Conservation (phyloP, 2,329 filamentous ascomycete species). For the Aureobasidium zeae region DNA sequence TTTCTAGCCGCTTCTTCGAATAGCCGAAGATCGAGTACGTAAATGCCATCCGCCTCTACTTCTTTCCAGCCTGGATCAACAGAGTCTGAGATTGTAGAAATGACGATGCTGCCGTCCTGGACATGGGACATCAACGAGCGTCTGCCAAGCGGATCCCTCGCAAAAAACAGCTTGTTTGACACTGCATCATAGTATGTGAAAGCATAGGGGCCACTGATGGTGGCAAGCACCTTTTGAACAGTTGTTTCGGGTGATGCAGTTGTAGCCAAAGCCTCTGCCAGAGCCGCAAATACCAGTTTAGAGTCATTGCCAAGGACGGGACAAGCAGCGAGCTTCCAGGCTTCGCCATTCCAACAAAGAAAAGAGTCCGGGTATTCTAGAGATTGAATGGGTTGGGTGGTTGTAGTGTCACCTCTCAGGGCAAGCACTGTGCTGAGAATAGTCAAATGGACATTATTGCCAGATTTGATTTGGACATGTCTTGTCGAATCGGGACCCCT, state of each 20-base stretch:
- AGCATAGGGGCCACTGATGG: constrained; percentile 64
- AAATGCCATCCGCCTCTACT: constrained; percentile 76
- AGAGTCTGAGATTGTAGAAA: constrained; percentile 63
- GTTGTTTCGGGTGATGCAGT: not conserved
- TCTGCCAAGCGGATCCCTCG: constrained; percentile 77
- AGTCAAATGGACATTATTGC: constrained; percentile 33
- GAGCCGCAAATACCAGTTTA: constrained; percentile 52
- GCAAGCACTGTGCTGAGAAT: constrained; percentile 84
- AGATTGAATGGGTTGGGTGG: constrained; percentile 63
- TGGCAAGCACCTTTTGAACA: constrained; percentile 16
- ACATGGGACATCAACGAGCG: constrained; percentile 61
- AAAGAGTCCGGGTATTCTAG: constrained; percentile 45
- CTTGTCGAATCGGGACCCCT: constrained; percentile 26
- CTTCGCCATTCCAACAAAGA: constrained; percentile 96
- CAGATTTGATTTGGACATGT: not conserved
- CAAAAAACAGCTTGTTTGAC: constrained; percentile 61
- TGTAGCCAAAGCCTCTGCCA: constrained; percentile 32
- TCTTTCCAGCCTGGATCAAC: constrained; percentile 55
- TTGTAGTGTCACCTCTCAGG: constrained; percentile 65
- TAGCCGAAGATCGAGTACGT: constrained; percentile 50
- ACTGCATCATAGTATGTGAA: constrained; percentile 70
- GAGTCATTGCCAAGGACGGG: constrained; percentile 70
- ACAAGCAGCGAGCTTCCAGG: constrained; percentile 62
- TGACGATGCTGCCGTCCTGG: constrained; percentile 42
- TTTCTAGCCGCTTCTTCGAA: not conserved